Conservation (phyloP, 2,329 filamentous ascomycete genomes). For the Aspergillus clavatus region DNA sequence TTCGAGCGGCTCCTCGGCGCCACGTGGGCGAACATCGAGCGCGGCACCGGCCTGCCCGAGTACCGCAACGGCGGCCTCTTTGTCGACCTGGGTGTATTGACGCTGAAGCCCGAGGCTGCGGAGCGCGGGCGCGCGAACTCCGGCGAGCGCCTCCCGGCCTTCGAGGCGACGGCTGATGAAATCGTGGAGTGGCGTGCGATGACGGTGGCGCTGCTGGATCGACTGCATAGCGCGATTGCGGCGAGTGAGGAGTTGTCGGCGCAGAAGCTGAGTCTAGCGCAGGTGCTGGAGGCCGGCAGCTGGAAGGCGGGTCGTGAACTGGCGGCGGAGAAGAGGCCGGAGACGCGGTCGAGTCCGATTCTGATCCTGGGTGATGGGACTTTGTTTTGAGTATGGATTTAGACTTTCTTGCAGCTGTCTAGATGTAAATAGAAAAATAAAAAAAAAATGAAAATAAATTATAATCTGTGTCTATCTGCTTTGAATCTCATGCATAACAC, state of each 20-base stretch:
- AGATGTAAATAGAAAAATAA: too few relatives aligned
- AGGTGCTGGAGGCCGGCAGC: slow-evolving; percentile 51
- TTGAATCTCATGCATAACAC: too few relatives aligned
- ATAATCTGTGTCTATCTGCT: too few relatives aligned
- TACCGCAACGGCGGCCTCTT: slow-evolving; percentile 69
- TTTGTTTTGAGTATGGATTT: slow-evolving; percentile 26
- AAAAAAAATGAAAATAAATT: too few relatives aligned
- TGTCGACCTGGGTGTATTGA: slow-evolving; percentile 54
- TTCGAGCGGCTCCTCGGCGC: slow-evolving; percentile 52
- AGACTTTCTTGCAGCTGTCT: too few relatives aligned
- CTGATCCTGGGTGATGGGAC: slow-evolving; percentile 39
- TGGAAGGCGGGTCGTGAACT: slow-evolving; percentile 47
- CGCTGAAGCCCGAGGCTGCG: slow-evolving; percentile 45
- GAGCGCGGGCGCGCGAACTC: slow-evolving; percentile 45
- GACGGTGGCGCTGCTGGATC: slow-evolving; percentile 57
- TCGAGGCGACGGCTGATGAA: slow-evolving; percentile 56
- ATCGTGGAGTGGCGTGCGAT: slow-evolving; percentile 63
- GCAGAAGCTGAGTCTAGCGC: slow-evolving; percentile 43
- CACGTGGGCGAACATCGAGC: slow-evolving; percentile 49
- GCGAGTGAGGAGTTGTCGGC: slow-evolving; percentile 31
- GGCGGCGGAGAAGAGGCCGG: slow-evolving; percentile 30
- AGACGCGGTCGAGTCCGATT: slow-evolving; percentile 35
- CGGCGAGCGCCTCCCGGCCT: slow-evolving; percentile 40
- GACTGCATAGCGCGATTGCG: slow-evolving; percentile 49
- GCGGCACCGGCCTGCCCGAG: slow-evolving; percentile 65